Base-by-base conservation (phyloP, 805 yeast genomes). In the Grigorovia humatica region DNA sequence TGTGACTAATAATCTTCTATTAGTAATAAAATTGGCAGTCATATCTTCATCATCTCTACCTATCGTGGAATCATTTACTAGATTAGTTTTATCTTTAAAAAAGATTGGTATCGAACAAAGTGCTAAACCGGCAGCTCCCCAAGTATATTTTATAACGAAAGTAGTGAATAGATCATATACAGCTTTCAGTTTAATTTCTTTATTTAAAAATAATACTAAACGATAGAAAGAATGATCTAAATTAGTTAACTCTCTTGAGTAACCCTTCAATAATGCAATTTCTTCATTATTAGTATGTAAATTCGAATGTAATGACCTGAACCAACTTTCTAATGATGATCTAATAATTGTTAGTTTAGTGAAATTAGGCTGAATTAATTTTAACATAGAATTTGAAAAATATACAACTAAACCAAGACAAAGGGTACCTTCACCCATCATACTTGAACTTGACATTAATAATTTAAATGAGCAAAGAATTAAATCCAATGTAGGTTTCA, bases 61-160 rank as follows among this genome's bases (percentile, higher is more conserved):
- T 60, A 40, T 7, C 15, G 23, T 20, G 27, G 50, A 55, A 46
- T 51, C 50, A n/a, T 58, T 52, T 15, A 53, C 51, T 46, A 45
- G 46, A 15, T 46, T 52, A 15, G 57, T 47, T 9, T 54, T 57
- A 38, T 80, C 80, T 47, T 68, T 62, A 61, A 81, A 78, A 64
- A 90, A 90, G 2, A 89, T 85, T 6, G 98, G 97, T 2, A 90
- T 81, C 2, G 96, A 82, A 68, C 97, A 90, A 47, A 90, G 74
- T 0, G 83, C 79, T 54, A 90, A 75, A 11, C 98, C 98, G 35
- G 93, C 88, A 2, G 96, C 98, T 55, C 98, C 98, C 90, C 96
- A 85, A 48, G 88, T 80, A 68, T 90, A 90, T 70, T 90, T 90
- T 55, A 90, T 90, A 50, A 88, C 81, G 60, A 89, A 90, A 48